Evolutionary conservation across 2,329 filamentous ascomycete species (phyloP), one percentile per base, ranked within the genome.

Genomic region (Aureobasidium leucospermi): DNA sequence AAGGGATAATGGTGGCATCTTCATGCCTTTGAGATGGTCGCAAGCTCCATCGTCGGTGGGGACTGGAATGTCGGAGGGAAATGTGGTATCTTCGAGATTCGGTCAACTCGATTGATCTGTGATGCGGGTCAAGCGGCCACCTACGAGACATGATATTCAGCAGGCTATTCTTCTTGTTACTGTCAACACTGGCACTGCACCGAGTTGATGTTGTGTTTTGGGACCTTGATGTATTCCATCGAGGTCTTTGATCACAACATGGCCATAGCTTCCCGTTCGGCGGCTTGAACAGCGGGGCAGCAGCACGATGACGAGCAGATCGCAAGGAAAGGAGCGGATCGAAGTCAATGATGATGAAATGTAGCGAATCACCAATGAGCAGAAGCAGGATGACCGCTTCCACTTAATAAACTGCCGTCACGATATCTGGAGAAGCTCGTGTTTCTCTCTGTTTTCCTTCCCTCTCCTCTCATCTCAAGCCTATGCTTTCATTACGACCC

Each of bases 21-120:
- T 48, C 10, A 58, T 62, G 58, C 64, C 65, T 9, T 62, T 53
- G 9, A 76, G 66, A 59, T 78, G 73, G 55, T 73, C 60, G 65
- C 71, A 74, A 43, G 73, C 71, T 43, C 73, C 73, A 60, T 78
- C 74, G 63, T 77, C 73, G 49, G 68, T 59, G 15, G 74, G 75
- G 29, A 69, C 63, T 23, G 74, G 74, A 15, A 76, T 63, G 61
- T 71, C 67, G 36, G 64, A 58, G 4, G 73, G 73, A 42, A 74
- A 67, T 4, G 64, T 60, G 5, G 59, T 59, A 36, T 63, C 59
- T 61, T 38, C 6, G 4, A 48, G 16, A 19, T 15, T 9, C 1
- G 13, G 42, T 51, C 45, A 51, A 23, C 36, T 4, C 15, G 4
- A n/a, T 16, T 7, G 7, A 9, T 15, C 39, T 28, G 31, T 42